A percentile compares a stretch with the other conserved stretches of the same genome.
Conservation (phyloP, 2,329 filamentous ascomycete genomes). For the Sporothrix globosa region DNA sequence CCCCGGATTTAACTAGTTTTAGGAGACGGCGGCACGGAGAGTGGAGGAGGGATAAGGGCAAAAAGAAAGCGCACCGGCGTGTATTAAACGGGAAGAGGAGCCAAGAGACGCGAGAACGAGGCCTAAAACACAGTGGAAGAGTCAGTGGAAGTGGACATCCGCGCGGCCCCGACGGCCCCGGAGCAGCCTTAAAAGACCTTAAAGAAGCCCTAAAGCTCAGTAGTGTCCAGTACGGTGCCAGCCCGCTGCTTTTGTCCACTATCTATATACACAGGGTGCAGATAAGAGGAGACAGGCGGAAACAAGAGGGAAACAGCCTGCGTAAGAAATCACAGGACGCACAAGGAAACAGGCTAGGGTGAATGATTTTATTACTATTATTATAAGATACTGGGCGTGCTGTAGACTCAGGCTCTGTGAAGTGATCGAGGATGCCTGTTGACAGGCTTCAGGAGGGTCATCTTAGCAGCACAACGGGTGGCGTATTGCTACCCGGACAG, state of each 20-base stretch:
- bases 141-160: constrained; percentile 18
- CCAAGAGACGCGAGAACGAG: background rate
- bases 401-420: background rate
- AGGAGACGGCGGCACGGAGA: background rate
- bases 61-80: background rate
- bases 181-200: background rate
- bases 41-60: background rate
- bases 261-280: background rate
- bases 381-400: too few relatives aligned
- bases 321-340: too few relatives aligned
- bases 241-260: background rate
- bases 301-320: too few relatives aligned
- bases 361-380: too few relatives aligned
- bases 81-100: background rate
- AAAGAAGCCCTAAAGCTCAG: background rate
- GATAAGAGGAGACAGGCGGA: background rate
- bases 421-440: background rate
- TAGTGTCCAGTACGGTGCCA: background rate
- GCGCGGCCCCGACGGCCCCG: background rate
- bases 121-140: background rate
- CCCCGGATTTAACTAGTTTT: constrained; percentile 13
- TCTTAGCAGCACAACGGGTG: background rate
- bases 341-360: too few relatives aligned
- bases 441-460: background rate
- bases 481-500: background rate